These are phyloP conservation scores for Erodium moschatum DNA, from an alignment of 441 rosid genomes.

Conservation along the genomic window DNA sequence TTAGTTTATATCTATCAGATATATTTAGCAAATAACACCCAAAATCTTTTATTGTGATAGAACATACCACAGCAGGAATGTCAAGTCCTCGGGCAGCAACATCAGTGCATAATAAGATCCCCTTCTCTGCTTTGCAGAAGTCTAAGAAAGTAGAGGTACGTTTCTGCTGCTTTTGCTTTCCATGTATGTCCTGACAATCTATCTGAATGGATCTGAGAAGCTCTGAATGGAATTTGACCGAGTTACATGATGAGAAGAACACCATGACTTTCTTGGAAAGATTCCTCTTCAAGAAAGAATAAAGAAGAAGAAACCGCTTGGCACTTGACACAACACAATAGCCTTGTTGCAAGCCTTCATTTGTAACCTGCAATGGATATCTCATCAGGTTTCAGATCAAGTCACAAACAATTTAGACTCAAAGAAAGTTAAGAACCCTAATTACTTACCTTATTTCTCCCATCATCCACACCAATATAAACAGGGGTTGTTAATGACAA, in stretches of 20 bases:
- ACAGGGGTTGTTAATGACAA: slow-evolving; percentile 72
- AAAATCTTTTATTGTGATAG: neutral
- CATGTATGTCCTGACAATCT: slow-evolving; percentile 77
- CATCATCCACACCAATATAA: slow-evolving; percentile 85
- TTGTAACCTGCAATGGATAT: slow-evolving; percentile 59
- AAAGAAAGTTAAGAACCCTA: neutral
- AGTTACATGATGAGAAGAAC: slow-evolving; percentile 92
- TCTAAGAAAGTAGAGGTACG: slow-evolving; percentile 86
- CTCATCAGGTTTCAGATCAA: slow-evolving; percentile 12
- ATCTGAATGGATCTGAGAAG: slow-evolving; percentile 69
- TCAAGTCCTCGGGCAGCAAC: slow-evolving; percentile 99
- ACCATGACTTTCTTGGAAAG: slow-evolving; percentile 90
- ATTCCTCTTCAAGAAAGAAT: slow-evolving; percentile 82
- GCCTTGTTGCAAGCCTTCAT: slow-evolving; percentile 91
- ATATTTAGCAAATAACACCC: too few species aligned
- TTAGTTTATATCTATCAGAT: too few species aligned
- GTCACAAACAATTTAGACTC: neutral
- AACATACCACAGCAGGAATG: slow-evolving; percentile 86
- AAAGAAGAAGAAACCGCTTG: slow-evolving; percentile 73
- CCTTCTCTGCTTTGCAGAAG: slow-evolving; percentile 82
- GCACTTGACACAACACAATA: slow-evolving; percentile 78
- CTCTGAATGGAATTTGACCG: slow-evolving; percentile 78
- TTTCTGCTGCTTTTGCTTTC: slow-evolving; percentile 86
- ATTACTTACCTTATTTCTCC: slow-evolving; percentile 49
- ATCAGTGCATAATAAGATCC: slow-evolving; percentile 88